Evolutionary conservation across 2,329 filamentous ascomycete species (phyloP), one percentile per base, ranked within the genome.

Genomic region (Sporothrix dimorphospora): DNA sequence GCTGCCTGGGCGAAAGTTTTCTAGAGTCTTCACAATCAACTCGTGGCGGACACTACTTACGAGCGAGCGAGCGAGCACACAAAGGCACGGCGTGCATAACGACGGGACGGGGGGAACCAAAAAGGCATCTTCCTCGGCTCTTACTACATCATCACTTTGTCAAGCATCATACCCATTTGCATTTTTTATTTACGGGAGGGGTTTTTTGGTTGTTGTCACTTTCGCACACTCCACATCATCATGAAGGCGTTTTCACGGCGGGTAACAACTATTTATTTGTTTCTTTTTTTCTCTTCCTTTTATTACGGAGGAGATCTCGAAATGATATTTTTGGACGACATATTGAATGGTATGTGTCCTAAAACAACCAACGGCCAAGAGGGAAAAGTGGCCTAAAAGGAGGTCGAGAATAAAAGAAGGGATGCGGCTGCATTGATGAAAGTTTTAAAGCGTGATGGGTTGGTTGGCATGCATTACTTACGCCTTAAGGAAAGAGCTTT

Each of bases 161-260:
- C 47, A 21, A 67, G 59, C 59, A 72, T 65, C 72, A 73, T 73
- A 73, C 72, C 72, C 72, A 72, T 74, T 72, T 74, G 72, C 42
- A 68, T 73, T 74, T 74, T 51, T 21, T 34, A 49, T 34, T 21
- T 11, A 49, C 24, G 16, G 59, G 53, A 45, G 53, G 49, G 59
- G 38, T 4, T 21, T 59, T 63, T 24, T 49, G 24, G 21, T 24
- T 38, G 24, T 30, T 65, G 7, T 14, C 24, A n/a, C 24, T 12
- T 3, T 11, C 7, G 27, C 42, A 27, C 40, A 16, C n/a, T 24
- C 30, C 19, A 40, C 16, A 63, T 27, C 40, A 51, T 67, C 27
- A 51, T 51, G 65, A 51, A 16, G 59, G 59, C 59, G 59, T 65
- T 65, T 45, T 27, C 7, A 45, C 21, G 59, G 38, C 59, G 38